Conservation (phyloP, 768 basidiomycete genomes). For the Collybiopsis luxurians region DNA sequence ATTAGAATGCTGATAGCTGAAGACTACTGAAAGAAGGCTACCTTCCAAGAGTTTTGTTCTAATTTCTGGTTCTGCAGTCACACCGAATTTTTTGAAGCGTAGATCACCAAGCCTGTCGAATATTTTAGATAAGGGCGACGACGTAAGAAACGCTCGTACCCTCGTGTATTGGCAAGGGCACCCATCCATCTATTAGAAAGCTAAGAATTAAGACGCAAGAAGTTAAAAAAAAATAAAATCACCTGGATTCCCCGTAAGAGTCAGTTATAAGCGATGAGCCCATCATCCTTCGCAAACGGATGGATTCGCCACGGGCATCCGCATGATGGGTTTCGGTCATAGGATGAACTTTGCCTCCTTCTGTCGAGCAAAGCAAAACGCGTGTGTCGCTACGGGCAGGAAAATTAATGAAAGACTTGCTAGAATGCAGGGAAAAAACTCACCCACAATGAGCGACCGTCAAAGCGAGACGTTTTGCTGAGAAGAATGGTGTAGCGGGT, state of each 20-base stretch:
- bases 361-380: conserved; percentile 74
- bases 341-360: conserved; percentile 69
- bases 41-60: conserved; percentile 73
- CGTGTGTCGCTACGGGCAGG: conserved; percentile 71
- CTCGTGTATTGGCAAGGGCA: conserved; percentile 86
- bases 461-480: conserved; percentile 68
- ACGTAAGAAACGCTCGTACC: conserved; percentile 41
- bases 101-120: conserved; percentile 76
- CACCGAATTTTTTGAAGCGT: conserved; percentile 84
- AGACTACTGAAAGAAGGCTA: conserved; percentile 24
- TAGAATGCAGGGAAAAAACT: conserved; percentile 16
- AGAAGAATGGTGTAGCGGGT: conserved; percentile 80
- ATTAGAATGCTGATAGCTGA: neutral
- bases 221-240: conserved; percentile 16
- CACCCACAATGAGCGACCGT: conserved; percentile 95
- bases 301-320: conserved; percentile 85
- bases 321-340: conserved; percentile 97
- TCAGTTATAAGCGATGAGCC: conserved; percentile 88
- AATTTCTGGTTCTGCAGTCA: conserved; percentile 92
- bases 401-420: neutral
- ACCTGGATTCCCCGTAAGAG: conserved; percentile 92
- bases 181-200: conserved; percentile 84
- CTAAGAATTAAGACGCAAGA: conserved; percentile 3
- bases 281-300: conserved; percentile 85
- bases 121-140: neutral